phyloP scores from a whole-genome alignment of 2,329 filamentous ascomycete species.

The Myriangium duriaei region DNA sequence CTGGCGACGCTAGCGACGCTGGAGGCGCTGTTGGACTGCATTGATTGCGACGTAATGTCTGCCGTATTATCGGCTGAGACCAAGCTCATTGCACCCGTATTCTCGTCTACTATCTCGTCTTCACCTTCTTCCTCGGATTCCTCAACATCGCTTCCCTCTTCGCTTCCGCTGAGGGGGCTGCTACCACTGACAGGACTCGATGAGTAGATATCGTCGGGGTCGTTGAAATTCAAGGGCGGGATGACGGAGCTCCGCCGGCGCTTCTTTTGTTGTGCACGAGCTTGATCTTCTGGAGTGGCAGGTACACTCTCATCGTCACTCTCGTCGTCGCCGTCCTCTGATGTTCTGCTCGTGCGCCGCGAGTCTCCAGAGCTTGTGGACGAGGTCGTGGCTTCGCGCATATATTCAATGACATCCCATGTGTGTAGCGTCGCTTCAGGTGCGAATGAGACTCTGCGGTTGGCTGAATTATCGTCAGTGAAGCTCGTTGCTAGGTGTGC shows the following conservation, averaged over 20 bases:
- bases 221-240: constrained; percentile 51
- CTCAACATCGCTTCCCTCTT: constrained; percentile 34
- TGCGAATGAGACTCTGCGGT: constrained; percentile 89
- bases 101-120: constrained; percentile 35
- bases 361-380: constrained; percentile 60
- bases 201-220: constrained; percentile 53
- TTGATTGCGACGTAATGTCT: constrained; percentile 15
- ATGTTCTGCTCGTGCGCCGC: constrained; percentile 34
- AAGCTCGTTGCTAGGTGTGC: too few relatives aligned
- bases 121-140: constrained; percentile 43
- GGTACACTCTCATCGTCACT: constrained; percentile 39
- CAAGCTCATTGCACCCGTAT: constrained; percentile 70
- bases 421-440: constrained; percentile 95
- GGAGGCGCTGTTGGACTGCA: constrained; percentile 14
- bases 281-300: constrained; percentile 52
- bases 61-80: constrained; percentile 50
- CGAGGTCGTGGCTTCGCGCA: constrained; percentile 72
- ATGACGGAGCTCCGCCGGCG: constrained; percentile 53
- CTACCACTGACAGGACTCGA: constrained; percentile 66
- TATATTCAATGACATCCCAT: constrained; percentile 85
- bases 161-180: constrained; percentile 21
- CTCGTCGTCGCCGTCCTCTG: constrained; percentile 32
- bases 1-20: constrained; percentile 43
- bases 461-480: too few relatives aligned
- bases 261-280: constrained; percentile 50